Evolutionary conservation across 2,329 filamentous ascomycete genomes (phyloP).

Genomic region (Madurella fahalii): DNA sequence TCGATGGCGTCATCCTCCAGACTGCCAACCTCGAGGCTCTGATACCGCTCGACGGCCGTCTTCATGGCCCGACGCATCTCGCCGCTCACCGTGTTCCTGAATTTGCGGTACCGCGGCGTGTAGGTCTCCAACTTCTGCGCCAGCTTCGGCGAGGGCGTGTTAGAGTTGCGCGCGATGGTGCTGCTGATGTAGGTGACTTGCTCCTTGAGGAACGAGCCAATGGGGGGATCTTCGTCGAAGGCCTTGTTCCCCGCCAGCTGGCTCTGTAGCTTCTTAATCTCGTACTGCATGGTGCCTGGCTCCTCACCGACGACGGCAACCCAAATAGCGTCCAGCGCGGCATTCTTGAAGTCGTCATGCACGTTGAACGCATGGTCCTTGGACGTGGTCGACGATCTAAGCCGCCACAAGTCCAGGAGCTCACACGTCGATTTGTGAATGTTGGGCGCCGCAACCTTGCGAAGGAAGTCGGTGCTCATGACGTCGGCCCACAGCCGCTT

Average conservation of each 20-base stretch:
- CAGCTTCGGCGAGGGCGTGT: conserved; percentile 6
- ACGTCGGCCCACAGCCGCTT: conserved; percentile 30
- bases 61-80: conserved; percentile 22
- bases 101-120: conserved; percentile 21
- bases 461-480: conserved; percentile 31
- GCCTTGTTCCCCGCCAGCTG: neutral
- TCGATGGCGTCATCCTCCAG: conserved; percentile 10
- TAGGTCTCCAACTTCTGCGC: conserved; percentile 10
- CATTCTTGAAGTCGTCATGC: conserved; percentile 33
- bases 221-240: neutral
- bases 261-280: conserved; percentile 9
- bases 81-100: conserved; percentile 19
- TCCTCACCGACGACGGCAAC: conserved; percentile 34
- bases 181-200: conserved; percentile 24
- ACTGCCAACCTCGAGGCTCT: conserved; percentile 3
- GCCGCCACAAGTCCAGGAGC: conserved; percentile 30
- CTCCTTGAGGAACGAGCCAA: conserved; percentile 23
- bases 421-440: conserved; percentile 25
- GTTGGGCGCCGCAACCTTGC: conserved; percentile 27
- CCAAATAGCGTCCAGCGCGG: conserved; percentile 38
- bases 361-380: conserved; percentile 30
- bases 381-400: conserved; percentile 19
- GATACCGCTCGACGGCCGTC: conserved; percentile 6
- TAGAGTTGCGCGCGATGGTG: conserved; percentile 14
- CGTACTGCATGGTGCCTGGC: conserved; percentile 27